Evolutionary conservation across 768 basidiomycete genomes (phyloP), one percentile per base, ranked within the genome.

Genomic region (Filobasidium floriforme): DNA sequence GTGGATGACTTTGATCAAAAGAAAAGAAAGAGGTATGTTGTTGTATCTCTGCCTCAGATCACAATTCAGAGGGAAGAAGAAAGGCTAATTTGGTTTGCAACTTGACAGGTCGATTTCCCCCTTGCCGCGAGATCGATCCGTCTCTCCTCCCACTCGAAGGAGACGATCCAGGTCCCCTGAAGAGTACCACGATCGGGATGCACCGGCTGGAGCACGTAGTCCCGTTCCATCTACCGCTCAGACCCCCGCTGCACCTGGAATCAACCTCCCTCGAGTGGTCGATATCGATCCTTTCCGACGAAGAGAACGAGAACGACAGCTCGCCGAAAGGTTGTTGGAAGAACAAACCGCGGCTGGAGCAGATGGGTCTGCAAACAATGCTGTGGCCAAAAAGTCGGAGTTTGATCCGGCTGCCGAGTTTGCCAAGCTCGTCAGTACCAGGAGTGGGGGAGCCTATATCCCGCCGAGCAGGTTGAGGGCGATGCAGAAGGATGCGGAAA

Each of bases 391-490:
- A 82, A 83, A 75, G 81, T 81, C 73, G 57, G 72, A 62, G 60
- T 85, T 84, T 61, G 88, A 90, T 71, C 85, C 87, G 19, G 83
- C 86, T 70, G 90, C 90, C 28, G 93, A 96, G 77, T 93, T 94
- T 74, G 86, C 89, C 4, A 94, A 94, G 79, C 82, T 94, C 66
- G 76, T 89, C 1, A 85, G 73, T 49, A 86, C 89, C 19, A 86
- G 88, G 32, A 89, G 89, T 22, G 96, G 94, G 14, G 96, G 96
- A 32, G 91, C 96, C 14, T 99, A 99, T 77, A 87, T 99, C 77
- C 96, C 96, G 0, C 96, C 96, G 15, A 93, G 92, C 43, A 85
- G 93, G 28, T 81, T 98, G 44, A 85, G 92, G 55, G 92, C 92
- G 0, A 83, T 99, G 79, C 92, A 93, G 72, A 87, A 85, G 52